Percentiles rank a stretch among this genome's conserved stretches.
Evolutionary conservation across 129 eudicot genomes (phyloP).

Genomic region (Lonicera japonica): DNA sequence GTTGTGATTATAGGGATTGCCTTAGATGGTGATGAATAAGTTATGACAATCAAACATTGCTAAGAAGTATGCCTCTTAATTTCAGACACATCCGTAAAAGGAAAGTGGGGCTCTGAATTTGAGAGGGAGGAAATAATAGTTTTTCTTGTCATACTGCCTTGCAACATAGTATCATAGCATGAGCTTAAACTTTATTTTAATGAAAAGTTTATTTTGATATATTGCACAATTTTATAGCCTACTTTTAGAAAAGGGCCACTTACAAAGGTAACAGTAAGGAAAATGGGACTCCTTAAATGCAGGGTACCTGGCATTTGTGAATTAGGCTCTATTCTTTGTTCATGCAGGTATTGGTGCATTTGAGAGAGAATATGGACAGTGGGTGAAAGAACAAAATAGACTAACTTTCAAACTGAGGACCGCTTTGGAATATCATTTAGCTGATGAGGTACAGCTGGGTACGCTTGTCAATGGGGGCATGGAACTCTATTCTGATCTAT

Average conservation of each 20-base stretch:
- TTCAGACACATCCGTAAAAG: not conserved
- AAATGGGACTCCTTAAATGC: too few species aligned
- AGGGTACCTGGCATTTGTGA: too few species aligned
- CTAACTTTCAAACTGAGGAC: constrained; percentile 46
- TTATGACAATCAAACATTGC: not conserved
- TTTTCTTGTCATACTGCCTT: too few species aligned
- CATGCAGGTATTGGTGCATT: constrained; percentile 65
- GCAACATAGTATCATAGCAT: too few species aligned
- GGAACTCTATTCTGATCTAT: constrained; percentile 68
- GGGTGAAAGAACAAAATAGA: constrained; percentile 79
- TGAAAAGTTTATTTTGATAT: too few species aligned
- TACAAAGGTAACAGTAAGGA: too few species aligned
- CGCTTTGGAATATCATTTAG: constrained; percentile 46
- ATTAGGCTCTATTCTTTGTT: too few species aligned
- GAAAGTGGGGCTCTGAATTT: not conserved
- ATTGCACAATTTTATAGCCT: too few species aligned
- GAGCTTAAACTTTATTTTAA: not conserved
- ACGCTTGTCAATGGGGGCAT: constrained; percentile 43
- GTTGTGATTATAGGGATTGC: not conserved
- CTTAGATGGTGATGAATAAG: too few species aligned
- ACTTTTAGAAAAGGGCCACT: too few species aligned
- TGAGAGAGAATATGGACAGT: constrained; percentile 56
- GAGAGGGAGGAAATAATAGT: too few species aligned
- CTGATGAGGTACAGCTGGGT: constrained; percentile 47
- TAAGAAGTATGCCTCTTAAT: too few species aligned